phyloP scores from a whole-genome alignment of 73 alveolate species.

The Effrenium voratum region DNA sequence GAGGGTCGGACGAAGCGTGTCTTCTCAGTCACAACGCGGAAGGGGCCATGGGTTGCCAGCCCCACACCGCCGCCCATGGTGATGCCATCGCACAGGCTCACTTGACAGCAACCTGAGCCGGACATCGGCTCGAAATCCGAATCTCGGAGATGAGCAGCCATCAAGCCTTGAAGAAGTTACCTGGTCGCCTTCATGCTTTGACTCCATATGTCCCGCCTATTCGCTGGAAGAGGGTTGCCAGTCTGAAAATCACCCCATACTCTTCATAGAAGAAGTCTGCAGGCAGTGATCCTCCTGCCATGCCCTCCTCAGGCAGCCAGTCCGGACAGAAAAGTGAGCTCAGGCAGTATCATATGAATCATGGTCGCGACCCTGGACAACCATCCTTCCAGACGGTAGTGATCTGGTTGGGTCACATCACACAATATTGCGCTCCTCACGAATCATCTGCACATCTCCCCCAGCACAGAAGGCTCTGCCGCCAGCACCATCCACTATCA shows the following conservation, averaged over 20 bases:
- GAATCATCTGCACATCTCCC: slow-evolving; percentile 97
- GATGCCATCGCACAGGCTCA: slow-evolving; percentile 98
- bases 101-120: slow-evolving; percentile 52
- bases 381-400: no score
- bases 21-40: slow-evolving; percentile 98
- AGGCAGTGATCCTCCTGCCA: slow-evolving; percentile 69
- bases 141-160: not conserved
- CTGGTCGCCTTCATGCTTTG: not conserved
- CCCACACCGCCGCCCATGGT: slow-evolving; percentile 99
- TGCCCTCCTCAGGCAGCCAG: slow-evolving; percentile 33
- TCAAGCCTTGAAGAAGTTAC: not conserved
- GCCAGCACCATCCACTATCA: slow-evolving; percentile 97
- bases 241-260: slow-evolving; percentile 96
- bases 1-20: slow-evolving; percentile 95
- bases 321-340: not conserved
- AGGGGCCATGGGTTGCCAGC: slow-evolving; percentile 97
- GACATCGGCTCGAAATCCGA: not conserved
- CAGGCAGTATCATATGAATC: no score
- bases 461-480: slow-evolving; percentile 99
- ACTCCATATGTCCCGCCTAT: not conserved
- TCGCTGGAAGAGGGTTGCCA: slow-evolving; percentile 96
- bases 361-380: no score
- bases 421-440: slow-evolving; percentile 62
- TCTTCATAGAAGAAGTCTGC: slow-evolving; percentile 80
- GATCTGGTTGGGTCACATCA: no score